Conservation (phyloP, 2,329 filamentous ascomycete species). For the Alternaria atra region DNA sequence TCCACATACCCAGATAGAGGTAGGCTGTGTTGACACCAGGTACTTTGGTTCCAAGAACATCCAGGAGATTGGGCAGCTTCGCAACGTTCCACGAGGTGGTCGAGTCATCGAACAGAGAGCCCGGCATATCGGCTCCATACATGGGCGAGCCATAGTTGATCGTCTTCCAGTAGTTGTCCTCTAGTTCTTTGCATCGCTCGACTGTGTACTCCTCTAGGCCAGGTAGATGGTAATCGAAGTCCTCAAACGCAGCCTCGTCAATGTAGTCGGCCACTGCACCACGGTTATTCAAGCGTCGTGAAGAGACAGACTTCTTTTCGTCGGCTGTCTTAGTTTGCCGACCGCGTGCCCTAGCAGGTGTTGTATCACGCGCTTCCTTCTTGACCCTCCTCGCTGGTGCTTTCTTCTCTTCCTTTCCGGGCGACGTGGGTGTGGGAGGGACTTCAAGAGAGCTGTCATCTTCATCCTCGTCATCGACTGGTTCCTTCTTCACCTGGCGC, state of each 20-base stretch:
- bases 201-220: constrained; percentile 84
- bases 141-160: constrained; percentile 93
- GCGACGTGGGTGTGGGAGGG: constrained; percentile 55
- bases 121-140: constrained; percentile 96
- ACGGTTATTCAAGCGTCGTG: constrained; percentile 85
- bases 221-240: constrained; percentile 90
- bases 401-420: constrained; percentile 54
- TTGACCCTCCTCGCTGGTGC: constrained; percentile 37
- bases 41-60: constrained; percentile 93
- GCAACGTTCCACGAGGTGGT: constrained; percentile 92
- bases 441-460: constrained; percentile 44
- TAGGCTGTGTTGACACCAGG: constrained; percentile 98
- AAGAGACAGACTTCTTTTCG: constrained; percentile 75
- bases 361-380: constrained; percentile 52
- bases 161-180: constrained; percentile 96
- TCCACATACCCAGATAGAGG: constrained; percentile 99
- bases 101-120: constrained; percentile 88
- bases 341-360: constrained; percentile 65
- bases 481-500: constrained; percentile 35
- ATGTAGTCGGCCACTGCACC: constrained; percentile 80
- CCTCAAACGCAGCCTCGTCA: constrained; percentile 88
- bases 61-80: constrained; percentile 89
- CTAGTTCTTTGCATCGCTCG: constrained; percentile 92
- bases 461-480: constrained; percentile 44
- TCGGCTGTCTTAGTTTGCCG: constrained; percentile 56